phyloP scores from a whole-genome alignment of 495 filamentous ascomycete species.

The Trichoderma orchidacearum region DNA sequence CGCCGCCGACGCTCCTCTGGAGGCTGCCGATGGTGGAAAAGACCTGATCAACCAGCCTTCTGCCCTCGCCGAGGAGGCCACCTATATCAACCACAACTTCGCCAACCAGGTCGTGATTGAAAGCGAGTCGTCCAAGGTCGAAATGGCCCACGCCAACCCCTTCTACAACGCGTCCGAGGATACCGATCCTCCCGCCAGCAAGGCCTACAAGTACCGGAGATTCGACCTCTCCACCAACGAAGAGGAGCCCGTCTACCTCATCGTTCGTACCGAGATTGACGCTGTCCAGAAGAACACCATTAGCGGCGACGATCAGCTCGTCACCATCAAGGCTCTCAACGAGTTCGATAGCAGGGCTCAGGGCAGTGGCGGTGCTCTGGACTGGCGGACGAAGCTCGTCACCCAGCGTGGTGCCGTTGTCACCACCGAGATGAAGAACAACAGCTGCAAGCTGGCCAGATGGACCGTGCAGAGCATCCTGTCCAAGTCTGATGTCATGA shows the following conservation, averaged over 20 bases:
- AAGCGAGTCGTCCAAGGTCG: constrained; percentile 57
- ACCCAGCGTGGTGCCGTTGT: constrained; percentile 91
- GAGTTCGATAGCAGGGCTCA: constrained; percentile 98
- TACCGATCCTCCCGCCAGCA: constrained; percentile 81
- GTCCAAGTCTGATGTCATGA: constrained; percentile 92
- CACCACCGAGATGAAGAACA: constrained; percentile 99
- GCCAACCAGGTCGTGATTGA: constrained; percentile 85
- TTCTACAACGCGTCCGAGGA: constrained; percentile 95
- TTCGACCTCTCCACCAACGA: constrained; percentile 91
- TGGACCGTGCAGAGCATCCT: constrained; percentile 96
- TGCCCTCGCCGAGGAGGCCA: constrained; percentile 88
- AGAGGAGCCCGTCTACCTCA: constrained; percentile 79
- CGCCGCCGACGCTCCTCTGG: constrained; percentile 87
- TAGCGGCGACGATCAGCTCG: constrained; percentile 72
- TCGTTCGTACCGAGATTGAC: constrained; percentile 94
- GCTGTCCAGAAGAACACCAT: constrained; percentile 88
- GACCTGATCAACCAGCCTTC: constrained; percentile 84
- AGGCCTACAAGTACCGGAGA: constrained; percentile 94
- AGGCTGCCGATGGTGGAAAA: constrained; percentile 83
- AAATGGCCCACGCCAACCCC: constrained; percentile 80
- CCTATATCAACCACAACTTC: constrained; percentile 99
- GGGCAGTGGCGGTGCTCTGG: constrained; percentile 81
- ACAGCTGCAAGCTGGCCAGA: constrained; percentile 89
- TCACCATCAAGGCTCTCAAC: constrained; percentile 92
- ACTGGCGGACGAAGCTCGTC: constrained; percentile 89